Base-by-base conservation (phyloP, 2,329 filamentous ascomycete genomes). In the Colletotrichum euphorbiae region DNA sequence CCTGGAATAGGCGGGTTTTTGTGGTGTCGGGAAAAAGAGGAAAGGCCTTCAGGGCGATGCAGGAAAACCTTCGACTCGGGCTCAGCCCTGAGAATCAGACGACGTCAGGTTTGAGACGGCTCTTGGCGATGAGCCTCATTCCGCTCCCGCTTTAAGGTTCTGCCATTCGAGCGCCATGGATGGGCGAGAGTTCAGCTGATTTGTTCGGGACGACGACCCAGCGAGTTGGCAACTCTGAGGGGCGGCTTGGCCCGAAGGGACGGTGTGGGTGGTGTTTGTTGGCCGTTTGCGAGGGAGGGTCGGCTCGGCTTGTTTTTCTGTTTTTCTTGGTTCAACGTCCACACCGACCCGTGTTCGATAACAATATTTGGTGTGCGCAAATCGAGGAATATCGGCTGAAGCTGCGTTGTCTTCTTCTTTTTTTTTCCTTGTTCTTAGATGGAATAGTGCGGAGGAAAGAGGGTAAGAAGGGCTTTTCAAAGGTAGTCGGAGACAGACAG, bases 31-130 rank as follows among this genome's bases (percentile, higher is more conserved):
- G 54, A 21, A 28, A 31, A 28, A 45, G 57, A 50, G 13, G 40
- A 8, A 24, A 15, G 17, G 48, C 13, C 13, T 21, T 19, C 3
- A 4, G 21, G 40, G 38, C 7, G n/a, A n/a, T 13, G 13, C 4
- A 11, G 24, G 38, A 12, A 5, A 13, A n/a, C 9, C 17, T 48
- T 48, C 28, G 28, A 28, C 28, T 28, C 28, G 7, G 28, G 21
- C 19, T 51, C 58, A 62, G 57, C 63, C 63, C 62, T 13, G 21
- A 24, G 21, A 48, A 66, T 50, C 33, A 24, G 33, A 51, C 21
- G 66, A 59, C 54, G 61, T 68, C 50, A 13, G 52, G 24, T 57
- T n/a, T 45, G 43, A 21, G 58, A 46, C 11, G 45, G 52, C 38
- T 24, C 51, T 31, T n/a, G 12, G 52, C 50, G 9, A 38, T 40